Conservation (phyloP, 2,329 filamentous ascomycete species). For the Fusarium sp. region DNA sequence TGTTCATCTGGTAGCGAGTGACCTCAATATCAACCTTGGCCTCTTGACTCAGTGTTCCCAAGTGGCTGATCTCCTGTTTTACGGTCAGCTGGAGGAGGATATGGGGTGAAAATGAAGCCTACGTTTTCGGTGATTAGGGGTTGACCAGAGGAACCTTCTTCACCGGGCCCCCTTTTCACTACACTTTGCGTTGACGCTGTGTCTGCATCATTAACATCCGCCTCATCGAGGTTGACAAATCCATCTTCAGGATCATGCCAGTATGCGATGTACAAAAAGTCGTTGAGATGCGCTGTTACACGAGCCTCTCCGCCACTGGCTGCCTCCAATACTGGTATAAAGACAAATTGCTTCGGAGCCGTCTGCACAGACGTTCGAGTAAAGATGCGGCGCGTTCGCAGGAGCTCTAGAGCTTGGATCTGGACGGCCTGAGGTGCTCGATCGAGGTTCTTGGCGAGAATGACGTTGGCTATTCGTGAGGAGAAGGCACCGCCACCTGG, state of each 20-base stretch:
- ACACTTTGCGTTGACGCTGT: constrained; percentile 58
- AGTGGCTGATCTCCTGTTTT: constrained; percentile 65
- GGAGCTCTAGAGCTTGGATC: constrained; percentile 81
- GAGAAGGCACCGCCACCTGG: constrained; percentile 38
- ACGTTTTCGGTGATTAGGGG: constrained; percentile 59
- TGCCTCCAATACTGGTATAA: constrained; percentile 77
- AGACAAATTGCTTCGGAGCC: constrained; percentile 82
- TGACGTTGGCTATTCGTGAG: constrained; percentile 77
- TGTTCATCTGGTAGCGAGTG: constrained; percentile 85
- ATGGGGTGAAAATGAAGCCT: constrained; percentile 27
- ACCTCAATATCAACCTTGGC: constrained; percentile 81
- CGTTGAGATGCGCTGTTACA: constrained; percentile 74
- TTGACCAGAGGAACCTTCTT: constrained; percentile 32
- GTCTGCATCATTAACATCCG: constrained; percentile 48
- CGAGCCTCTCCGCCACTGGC: constrained; percentile 58
- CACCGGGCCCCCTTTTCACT: constrained; percentile 52
- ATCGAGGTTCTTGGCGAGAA: constrained; percentile 86
- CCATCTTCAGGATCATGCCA: constrained; percentile 80
- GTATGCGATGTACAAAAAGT: constrained; percentile 90
- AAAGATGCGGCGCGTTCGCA: constrained; percentile 82
- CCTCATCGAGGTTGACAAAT: constrained; percentile 79
- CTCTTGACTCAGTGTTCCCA: constrained; percentile 68
- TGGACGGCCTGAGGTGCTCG: constrained; percentile 80
- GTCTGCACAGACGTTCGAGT: constrained; percentile 79
- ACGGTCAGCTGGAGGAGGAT: constrained; percentile 29